Conservation (phyloP, 2,329 filamentous ascomycete species). For the Aureobasidium sp. region DNA sequence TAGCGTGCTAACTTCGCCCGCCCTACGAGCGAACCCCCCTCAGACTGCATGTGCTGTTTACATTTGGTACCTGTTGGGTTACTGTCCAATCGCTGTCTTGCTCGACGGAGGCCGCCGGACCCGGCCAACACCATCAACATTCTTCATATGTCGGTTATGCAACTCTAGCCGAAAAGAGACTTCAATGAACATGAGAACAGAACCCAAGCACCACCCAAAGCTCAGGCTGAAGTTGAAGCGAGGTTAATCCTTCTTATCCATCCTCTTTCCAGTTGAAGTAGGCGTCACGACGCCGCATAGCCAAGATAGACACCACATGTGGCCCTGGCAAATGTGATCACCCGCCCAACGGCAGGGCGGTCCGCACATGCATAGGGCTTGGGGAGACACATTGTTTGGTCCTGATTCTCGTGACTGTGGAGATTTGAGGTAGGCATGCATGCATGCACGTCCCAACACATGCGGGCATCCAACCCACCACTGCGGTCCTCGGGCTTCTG, state of each 20-base stretch:
- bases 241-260: not conserved
- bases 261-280: not conserved
- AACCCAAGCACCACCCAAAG: not conserved
- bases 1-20: not conserved
- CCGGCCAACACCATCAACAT: not conserved
- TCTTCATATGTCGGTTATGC: not conserved
- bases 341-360: not conserved
- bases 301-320: slow-evolving; percentile 2
- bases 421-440: not conserved
- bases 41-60: slow-evolving; percentile 4
- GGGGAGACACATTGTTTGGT: not conserved
- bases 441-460: not conserved
- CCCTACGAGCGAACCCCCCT: not conserved
- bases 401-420: slow-evolving; percentile 5
- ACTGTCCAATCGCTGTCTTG: not conserved
- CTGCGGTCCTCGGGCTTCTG: not conserved
- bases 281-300: not conserved
- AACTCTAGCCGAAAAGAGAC: not conserved
- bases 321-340: slow-evolving; percentile 3
- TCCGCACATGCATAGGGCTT: not conserved
- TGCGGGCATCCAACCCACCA: not conserved
- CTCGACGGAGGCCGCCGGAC: not conserved
- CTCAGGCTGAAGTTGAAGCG: not conserved
- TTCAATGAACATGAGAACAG: not conserved
- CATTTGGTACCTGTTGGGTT: not conserved